Evolutionary conservation across 2,329 filamentous ascomycete species (phyloP), one percentile per base, ranked within the genome.

Genomic region (Monascus ruber): DNA sequence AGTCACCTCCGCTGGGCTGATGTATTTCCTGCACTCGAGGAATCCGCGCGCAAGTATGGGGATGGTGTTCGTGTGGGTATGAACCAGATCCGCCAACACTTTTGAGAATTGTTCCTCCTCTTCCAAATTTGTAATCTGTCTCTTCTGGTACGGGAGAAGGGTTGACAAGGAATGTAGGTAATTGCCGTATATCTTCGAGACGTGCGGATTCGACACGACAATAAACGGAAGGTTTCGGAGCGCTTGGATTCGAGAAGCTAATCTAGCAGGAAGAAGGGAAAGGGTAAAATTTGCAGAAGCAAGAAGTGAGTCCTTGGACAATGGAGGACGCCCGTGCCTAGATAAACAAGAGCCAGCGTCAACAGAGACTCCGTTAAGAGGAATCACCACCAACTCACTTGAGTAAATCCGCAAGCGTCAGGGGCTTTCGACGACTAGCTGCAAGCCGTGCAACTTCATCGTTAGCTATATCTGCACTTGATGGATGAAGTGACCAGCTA

Each of bases 141-240:
- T 71, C 56, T 83, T 73, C 27, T 82, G 79, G 55, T 89, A 95
- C 4, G 89, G 88, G 4, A 96, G 75, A 10, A 98, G 73, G 1
- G 87, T 94, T 2, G 85, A 89, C 17, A 98, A 71, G 2, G 87
- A 94, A 63, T 95, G 88, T 34, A 94, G 72, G 62, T 98, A 98
- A 64, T 95, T 96, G 63, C 85, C 81, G 70, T 96, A 94, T 48
- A 98, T 98, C 53, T 83, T 81, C 25, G 82, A 84, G 50, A 98
- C 87, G 59, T 95, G 86, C 1, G 87, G 85, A 59, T 98, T 96
- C n/a, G 89, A 88, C 25, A 98, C 91, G 40, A 98, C 89, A 47
- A 98, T 96, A 63, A 89, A 98, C 0, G 91, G 91, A 6, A 98
- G 77, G 58, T 94, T 94, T 47, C 88, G 82, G 11, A 98, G 72